Evolutionary conservation across 2,329 filamentous ascomycete genomes (phyloP).

Genomic region (Trichoderma simmonsii): DNA sequence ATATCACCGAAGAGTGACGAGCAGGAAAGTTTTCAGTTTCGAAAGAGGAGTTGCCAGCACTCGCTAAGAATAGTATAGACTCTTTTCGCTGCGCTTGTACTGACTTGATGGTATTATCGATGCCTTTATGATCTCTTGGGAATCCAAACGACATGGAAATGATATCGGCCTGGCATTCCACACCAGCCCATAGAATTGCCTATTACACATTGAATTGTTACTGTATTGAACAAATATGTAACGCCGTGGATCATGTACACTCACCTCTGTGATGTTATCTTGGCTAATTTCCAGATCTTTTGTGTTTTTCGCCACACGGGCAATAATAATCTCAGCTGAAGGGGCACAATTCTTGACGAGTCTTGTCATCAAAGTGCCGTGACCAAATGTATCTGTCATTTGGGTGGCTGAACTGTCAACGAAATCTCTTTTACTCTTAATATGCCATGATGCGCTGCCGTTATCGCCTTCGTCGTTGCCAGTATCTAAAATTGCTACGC

Average conservation of each 20-base stretch:
- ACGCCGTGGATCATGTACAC: accelerated
- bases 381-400: not conserved
- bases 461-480: not conserved
- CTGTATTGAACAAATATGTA: accelerated
- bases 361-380: not conserved
- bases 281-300: not conserved
- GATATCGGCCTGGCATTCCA: constrained; percentile 25
- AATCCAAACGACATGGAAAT: constrained; percentile 30
- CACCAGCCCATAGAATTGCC: constrained; percentile 25
- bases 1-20: not conserved
- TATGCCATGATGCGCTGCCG: not conserved
- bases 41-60: not conserved
- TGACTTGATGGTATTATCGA: not conserved
- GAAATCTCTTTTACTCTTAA: not conserved
- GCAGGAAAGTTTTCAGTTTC: not conserved
- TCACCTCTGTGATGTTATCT: not conserved
- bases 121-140: not conserved
- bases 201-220: not conserved
- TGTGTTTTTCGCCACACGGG: not conserved
- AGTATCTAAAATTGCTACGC: not conserved
- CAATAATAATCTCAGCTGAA: not conserved
- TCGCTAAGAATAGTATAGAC: constrained; percentile 2
- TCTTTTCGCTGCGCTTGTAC: not conserved
- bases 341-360: not conserved
- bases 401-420: not conserved